A percentile compares a stretch with the other conserved stretches of the same genome.
Evolutionary conservation across 306 rosid species (phyloP).

Genomic region (Quercus parvula): DNA sequence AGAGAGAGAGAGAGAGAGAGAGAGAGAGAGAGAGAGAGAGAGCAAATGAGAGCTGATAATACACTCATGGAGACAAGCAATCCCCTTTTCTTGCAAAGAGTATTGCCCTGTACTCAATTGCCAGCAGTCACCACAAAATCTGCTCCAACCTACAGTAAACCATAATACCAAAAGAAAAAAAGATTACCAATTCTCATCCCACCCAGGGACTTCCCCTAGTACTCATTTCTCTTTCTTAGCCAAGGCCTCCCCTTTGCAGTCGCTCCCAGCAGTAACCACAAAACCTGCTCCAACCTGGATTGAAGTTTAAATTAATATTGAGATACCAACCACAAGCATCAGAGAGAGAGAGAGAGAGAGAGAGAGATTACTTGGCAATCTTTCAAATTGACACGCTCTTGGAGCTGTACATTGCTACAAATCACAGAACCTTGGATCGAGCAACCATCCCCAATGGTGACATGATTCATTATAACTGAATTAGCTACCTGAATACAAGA

Average conservation of each 20-base stretch:
- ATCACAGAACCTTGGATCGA: constrained; percentile 90
- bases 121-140: constrained; percentile 32
- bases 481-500: constrained; percentile 60
- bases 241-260: constrained; percentile 90
- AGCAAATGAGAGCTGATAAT: neutral
- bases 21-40: neutral
- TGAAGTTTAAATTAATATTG: constrained; percentile 7
- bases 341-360: neutral
- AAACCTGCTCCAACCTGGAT: constrained; percentile 88
- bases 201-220: constrained; percentile 3
- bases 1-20: neutral
- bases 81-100: constrained; percentile 23
- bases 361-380: constrained; percentile 76
- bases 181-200: neutral
- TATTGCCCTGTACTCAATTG: constrained; percentile 14
- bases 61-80: constrained; percentile 6
- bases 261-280: constrained; percentile 84
- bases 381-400: constrained; percentile 78
- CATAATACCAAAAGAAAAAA: neutral
- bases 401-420: constrained; percentile 95
- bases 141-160: constrained; percentile 28
- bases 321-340: constrained; percentile 15
- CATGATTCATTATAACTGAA: constrained; percentile 91
- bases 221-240: constrained; percentile 72
- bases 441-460: constrained; percentile 83